These are phyloP conservation scores for Bruguiera gymnorhiza DNA, from an alignment of 345 rosid genomes.

Conservation along the genomic window DNA sequence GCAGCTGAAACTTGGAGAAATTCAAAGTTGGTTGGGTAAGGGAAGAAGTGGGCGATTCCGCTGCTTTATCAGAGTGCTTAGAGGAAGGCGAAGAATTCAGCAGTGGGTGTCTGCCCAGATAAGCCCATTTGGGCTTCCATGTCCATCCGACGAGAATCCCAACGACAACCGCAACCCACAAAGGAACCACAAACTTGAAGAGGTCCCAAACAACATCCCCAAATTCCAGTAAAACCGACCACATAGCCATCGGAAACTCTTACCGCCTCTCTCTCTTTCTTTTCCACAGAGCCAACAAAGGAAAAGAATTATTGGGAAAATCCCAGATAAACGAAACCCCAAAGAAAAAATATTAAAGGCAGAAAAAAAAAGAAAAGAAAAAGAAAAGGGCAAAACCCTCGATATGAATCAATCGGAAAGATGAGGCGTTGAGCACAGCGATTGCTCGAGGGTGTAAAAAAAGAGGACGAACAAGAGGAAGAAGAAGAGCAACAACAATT, in stretches of 20 bases:
- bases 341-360: background rate
- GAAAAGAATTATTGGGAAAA: no score
- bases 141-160: conserved; percentile 94
- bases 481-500: background rate
- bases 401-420: conserved; percentile 31
- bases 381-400: conserved; percentile 33
- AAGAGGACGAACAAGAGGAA: background rate
- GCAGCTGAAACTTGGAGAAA: conserved; percentile 49
- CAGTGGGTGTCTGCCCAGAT: conserved; percentile 38
- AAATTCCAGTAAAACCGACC: conserved; percentile 47
- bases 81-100: conserved; percentile 25
- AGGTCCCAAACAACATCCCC: conserved; percentile 50
- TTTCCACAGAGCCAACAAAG: no score
- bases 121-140: conserved; percentile 93
- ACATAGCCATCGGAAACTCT: conserved; percentile 42
- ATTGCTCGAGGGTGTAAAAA: conserved; percentile 38
- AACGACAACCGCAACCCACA: conserved; percentile 77
- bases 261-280: no score
- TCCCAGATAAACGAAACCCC: conserved; percentile 18
- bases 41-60: conserved; percentile 9
- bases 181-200: conserved; percentile 49
- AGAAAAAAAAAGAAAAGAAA: no score
- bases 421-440: conserved; percentile 29
- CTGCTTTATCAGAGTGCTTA: conserved; percentile 8
- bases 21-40: conserved; percentile 34